Evolutionary conservation across 1,284 basidiomycete species (phyloP), one percentile per base, ranked within the genome.

Genomic region (Rhodotorula sp.): DNA sequence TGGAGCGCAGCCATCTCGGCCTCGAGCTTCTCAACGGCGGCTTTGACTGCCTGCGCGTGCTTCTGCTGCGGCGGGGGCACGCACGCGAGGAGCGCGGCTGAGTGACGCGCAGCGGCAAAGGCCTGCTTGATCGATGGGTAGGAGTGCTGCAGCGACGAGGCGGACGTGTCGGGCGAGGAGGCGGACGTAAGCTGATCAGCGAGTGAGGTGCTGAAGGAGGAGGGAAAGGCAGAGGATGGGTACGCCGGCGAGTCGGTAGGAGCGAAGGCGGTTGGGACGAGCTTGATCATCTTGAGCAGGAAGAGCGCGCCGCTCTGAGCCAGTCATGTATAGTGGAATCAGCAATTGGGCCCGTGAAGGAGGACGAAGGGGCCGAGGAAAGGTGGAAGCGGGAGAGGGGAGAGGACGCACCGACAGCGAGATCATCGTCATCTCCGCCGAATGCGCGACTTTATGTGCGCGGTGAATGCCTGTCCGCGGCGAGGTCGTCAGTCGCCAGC

Each of bases 211-310:
- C 44, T 59, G 32, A 53, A 48, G 9, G 55, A 55, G 8, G 66
- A 7, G 7, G 53, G 10, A 48, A 67, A 67, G 3, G 50, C 50
- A n/a, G 27, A 29, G 9, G 66, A 55, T 1, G 70, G 70, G 61
- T 67, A 70, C 15, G 55, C 54, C 1, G 63, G 61, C 22, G 41
- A 56, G 8, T 60, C 50, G 13, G 58, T 46, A n/a, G 60, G 56
- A 22, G 64, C 60, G 57, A 75, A 71, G 22, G 63, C 73, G 32
- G 61, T 48, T 8, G 74, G 74, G 44, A 67, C 55, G 37, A 76
- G 69, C 65, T 76, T 76, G 71, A 73, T 67, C 74, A 76, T 76
- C 41, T 76, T 76, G 64, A 76, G 72, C 8, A 76, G 62, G 64
- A 76, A 76, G 19, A 76, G 67, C 4, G 71, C 74, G 22, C 71